Conservation (phyloP, 805 yeast genomes). For the Priceomyces medius region DNA sequence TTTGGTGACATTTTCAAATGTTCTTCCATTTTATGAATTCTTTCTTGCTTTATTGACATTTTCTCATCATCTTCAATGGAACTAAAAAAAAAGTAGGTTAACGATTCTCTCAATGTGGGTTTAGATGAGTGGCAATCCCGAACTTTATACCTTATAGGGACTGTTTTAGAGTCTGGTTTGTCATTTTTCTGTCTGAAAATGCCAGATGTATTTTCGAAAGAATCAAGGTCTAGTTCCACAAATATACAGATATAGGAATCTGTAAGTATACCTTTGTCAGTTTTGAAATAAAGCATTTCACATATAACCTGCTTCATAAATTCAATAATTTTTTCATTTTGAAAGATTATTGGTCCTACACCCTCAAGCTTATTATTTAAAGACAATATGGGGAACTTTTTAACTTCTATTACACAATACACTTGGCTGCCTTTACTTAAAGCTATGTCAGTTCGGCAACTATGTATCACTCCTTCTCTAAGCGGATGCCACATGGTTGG, state of each 20-base stretch:
- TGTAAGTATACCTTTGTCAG: not conserved
- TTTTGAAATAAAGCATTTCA: slow-evolving; percentile 1
- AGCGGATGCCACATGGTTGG: not conserved
- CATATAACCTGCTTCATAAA: slow-evolving; percentile 1
- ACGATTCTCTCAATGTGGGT: slow-evolving; percentile 2
- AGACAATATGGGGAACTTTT: not conserved
- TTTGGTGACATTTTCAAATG: too few relatives aligned
- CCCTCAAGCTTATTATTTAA: not conserved
- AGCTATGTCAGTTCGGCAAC: not conserved
- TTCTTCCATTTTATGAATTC: not conserved
- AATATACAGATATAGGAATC: not conserved
- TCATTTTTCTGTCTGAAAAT: not conserved
- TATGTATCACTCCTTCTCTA: not conserved
- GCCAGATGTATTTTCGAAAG: not conserved
- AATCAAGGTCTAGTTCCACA: slow-evolving; percentile 3
- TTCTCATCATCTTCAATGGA: slow-evolving; percentile 1
- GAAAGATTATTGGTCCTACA: not conserved
- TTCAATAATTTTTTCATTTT: not conserved
- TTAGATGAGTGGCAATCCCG: slow-evolving; percentile 3
- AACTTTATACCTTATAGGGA: slow-evolving; percentile 2
- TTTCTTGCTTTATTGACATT: slow-evolving; percentile 3
- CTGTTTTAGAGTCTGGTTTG: not conserved
- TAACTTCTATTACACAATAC: slow-evolving; percentile 3
- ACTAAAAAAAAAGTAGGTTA: not conserved
- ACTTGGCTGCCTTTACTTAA: not conserved